Evolutionary conservation across 2,329 filamentous ascomycete genomes (phyloP).

Genomic region (Penicillium sp.): DNA sequence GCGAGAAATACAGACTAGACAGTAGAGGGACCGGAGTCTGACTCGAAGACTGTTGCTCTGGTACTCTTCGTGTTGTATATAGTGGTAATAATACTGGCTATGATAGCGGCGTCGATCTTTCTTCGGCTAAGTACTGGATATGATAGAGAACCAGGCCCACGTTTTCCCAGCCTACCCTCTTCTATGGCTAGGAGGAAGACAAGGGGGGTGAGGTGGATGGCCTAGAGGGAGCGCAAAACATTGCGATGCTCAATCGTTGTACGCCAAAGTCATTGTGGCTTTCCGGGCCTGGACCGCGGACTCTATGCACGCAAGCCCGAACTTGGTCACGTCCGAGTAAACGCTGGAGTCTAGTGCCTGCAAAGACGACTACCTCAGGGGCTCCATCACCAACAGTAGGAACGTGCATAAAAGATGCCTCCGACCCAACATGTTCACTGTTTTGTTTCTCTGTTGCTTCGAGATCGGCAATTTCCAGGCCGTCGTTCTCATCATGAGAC

Average conservation of each 20-base stretch:
- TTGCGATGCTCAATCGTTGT: neutral
- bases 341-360: conserved; percentile 10
- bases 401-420: conserved; percentile 8
- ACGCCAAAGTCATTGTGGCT: neutral
- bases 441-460: conserved; percentile 3
- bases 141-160: no score
- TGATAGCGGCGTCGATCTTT: no score
- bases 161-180: no score
- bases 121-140: neutral
- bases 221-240: neutral
- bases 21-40: no score
- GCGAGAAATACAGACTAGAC: no score
- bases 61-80: no score
- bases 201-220: no score
- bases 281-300: neutral
- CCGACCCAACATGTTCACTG: conserved; percentile 5
- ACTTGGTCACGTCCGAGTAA: conserved; percentile 4
- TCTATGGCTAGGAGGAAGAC: no score
- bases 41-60: no score
- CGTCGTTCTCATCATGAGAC: neutral
- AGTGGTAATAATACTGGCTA: no score
- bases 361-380: conserved; percentile 9
- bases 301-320: conserved; percentile 11
- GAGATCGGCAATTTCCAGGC: conserved; percentile 11
- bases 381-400: neutral